Base-by-base conservation (phyloP, 2,329 filamentous ascomycete genomes). In the Colletotrichum navitas region DNA sequence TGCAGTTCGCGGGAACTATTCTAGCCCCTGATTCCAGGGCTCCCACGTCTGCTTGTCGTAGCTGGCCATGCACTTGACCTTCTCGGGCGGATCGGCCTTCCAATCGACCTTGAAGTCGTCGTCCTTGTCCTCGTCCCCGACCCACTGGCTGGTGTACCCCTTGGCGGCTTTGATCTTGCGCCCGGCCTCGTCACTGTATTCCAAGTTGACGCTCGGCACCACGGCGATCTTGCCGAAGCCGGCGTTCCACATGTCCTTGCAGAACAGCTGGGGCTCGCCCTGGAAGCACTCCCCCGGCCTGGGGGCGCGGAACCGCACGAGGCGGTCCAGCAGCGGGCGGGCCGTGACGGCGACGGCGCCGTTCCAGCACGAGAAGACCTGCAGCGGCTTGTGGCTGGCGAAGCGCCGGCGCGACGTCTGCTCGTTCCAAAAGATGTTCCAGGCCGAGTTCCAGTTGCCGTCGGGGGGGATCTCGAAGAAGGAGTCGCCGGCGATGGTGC, bases 311-410 rank as follows among this genome's bases (percentile, higher is more conserved):
- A 90, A 90, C 7, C 76, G 73, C 2, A 89, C 76, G 12, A 79
- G 79, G 0, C 79, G 75, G 18, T 82, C 78, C 5, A 88, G 68
- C 11, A 90, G 76, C 0, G 87, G 86, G 51, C 79, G 78, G 0
- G 87, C 87, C 0, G 79, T 79, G 63, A 90, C 84, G 0, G 82
- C 83, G 0, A 82, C 81, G 0, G 85, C 86, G 2, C 89, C 89
- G 70, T 90, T 90, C 88, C 89, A 90, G 77, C 89, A 91, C 0
- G 87, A 77, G 70, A 88, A 90, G 0, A 90, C 88, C 76, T 90
- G 89, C 71, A 90, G 86, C 0, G 89, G 87, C n/a, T 79, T 77
- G 32, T 80, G 77, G 0, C 72, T 71, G 0, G 72, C 56, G 64
- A 83, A 83, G 3, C 83, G 78, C 2, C 70, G 56, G 10, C 74